phyloP scores from a whole-genome alignment of 345 rosid species.

The Carallia brachiata region DNA sequence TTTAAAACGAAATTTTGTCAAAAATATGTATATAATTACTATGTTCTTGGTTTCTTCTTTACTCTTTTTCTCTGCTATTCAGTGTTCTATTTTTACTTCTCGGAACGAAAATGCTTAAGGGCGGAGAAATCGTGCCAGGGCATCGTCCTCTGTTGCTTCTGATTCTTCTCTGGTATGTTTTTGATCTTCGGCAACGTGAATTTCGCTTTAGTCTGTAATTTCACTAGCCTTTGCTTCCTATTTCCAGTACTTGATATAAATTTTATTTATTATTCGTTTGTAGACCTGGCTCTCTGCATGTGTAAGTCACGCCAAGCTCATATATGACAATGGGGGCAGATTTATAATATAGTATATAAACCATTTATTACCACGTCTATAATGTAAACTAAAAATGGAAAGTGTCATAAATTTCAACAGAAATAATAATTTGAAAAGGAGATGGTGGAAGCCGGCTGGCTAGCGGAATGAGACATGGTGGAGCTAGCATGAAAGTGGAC shows the following conservation, averaged over 20 bases:
- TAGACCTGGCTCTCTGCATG: slow-evolving; percentile 18
- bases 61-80: not conserved
- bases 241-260: not conserved
- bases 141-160: too few relatives aligned
- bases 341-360: slow-evolving; percentile 1
- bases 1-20: not conserved
- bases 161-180: too few relatives aligned
- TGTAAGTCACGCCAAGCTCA: slow-evolving; percentile 30
- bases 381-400: not conserved
- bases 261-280: not conserved
- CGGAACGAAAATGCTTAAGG: not conserved
- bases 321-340: slow-evolving; percentile 6
- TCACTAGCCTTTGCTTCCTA: not conserved
- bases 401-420: slow-evolving; percentile 1
- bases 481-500: slow-evolving; percentile 23
- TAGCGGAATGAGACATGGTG: not conserved
- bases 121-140: too few relatives aligned
- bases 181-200: too few relatives aligned
- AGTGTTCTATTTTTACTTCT: not conserved
- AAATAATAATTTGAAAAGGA: not conserved
- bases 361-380: slow-evolving; percentile 2
- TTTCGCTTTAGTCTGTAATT: too few relatives aligned
- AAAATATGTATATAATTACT: not conserved
- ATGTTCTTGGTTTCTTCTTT: not conserved
- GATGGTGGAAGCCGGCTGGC: not conserved